Base-by-base conservation (phyloP, 2,329 filamentous ascomycete species). In the Hypoxylon sp. region DNA sequence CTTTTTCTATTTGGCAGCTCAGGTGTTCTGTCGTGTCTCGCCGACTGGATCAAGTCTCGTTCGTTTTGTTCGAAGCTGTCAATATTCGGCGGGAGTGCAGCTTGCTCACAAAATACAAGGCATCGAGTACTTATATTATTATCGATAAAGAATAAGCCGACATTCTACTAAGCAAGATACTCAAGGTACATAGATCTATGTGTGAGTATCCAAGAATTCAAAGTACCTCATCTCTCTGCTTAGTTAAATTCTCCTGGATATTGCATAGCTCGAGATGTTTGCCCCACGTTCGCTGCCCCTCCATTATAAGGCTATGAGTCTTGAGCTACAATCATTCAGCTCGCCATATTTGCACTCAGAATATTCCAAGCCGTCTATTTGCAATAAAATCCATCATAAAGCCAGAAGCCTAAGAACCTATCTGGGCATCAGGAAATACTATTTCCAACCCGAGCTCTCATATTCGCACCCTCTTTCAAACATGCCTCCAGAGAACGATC, bases 401-500 rank as follows among this genome's bases (percentile, higher is more conserved):
- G 8, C 29, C 29, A 33, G 5, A 33, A 7, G n/a, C 13, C 11
- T 13, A 15, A 33, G 15, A 8, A 33, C 4, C 29, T 15, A 33
- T 33, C 29, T 15, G 8, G 15, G 24, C 4, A n/a, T 15, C 15
- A 24, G 9, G 26, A 18, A 37, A 13, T 7, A 6, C n/a, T 40
- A 42, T 29, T 21, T 23, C 23, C 74, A 15, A 4, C n/a, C n/a
- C 33, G 31, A 33, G 21, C 21, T 1, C 27, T 11, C 35, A 20
- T 10, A 13, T 33, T 35, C 37, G 31, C 15, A 40, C 7, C 48
- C 15, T 18, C 24, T 17, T 58, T 58, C 23, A 35, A 63, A 40
- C 10, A 52, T 56, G 60, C 17, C 40, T n/a, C 41, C 26, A 1
- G 26, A n/a, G 15, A 26, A 46, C 71, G 29, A 24, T 38, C 53